phyloP scores from a whole-genome alignment of 2,329 filamentous ascomycete genomes.

The Lanzia echinophila region DNA sequence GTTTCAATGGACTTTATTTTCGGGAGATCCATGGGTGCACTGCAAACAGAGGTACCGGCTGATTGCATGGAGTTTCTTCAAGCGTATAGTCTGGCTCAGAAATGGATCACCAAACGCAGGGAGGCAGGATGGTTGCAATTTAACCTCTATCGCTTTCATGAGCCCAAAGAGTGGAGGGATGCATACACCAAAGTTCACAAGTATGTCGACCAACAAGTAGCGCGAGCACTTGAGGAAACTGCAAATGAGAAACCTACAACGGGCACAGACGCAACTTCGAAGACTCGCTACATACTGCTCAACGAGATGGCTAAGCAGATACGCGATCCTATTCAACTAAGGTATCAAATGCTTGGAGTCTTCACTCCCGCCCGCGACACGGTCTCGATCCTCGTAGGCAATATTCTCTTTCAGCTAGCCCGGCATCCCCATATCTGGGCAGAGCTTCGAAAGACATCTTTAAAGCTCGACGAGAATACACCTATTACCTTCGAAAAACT shows the following conservation, averaged over 20 bases:
- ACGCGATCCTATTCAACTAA: not conserved
- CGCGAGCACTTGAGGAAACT: slow-evolving; percentile 7
- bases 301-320: slow-evolving; percentile 7
- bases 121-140: not conserved
- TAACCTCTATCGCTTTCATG: not conserved
- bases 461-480: not conserved
- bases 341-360: not conserved
- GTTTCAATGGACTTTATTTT: slow-evolving; percentile 4
- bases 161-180: not conserved
- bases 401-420: slow-evolving; percentile 2
- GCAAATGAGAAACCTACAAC: not conserved
- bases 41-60: not conserved
- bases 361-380: slow-evolving; percentile 1
- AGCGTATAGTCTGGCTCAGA: not conserved
- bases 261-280: not conserved
- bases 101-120: not conserved
- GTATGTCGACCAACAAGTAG: slow-evolving; percentile 8
- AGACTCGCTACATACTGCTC: slow-evolving; percentile 1
- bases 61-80: not conserved
- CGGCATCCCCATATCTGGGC: slow-evolving; percentile 6
- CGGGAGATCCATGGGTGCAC: not conserved
- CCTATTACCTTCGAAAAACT: slow-evolving; percentile 41
- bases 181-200: not conserved
- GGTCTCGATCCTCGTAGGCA: not conserved
- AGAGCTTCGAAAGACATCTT: not conserved